Base-by-base conservation (phyloP, 148 eudicot species). In the Polygonum maritimum region DNA sequence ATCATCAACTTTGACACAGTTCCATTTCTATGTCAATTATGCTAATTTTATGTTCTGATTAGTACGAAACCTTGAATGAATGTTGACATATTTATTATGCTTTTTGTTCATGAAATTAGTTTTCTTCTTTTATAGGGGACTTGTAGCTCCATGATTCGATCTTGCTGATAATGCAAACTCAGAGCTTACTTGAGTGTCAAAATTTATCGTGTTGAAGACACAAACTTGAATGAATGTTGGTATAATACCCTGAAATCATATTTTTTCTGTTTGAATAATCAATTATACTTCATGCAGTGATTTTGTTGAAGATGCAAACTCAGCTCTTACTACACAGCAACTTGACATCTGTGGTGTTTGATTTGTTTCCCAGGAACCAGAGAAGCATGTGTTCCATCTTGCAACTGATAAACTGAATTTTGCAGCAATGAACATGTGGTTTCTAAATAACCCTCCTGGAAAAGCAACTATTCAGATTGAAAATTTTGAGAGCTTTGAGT, bases 361-460 rank as follows among this genome's bases (percentile, higher is more conserved):
- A 41, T 39, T 16, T 80, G 76, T 16, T 69, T 83, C 82, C 71
- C 89, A 92, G 97, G 93, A 89, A 67, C 96, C 96, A 16, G 90
- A 84, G 83, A 91, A 91, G 67, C 98, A 93, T 71, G 98, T 91
- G 60, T 93, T 89, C 75, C 96, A 92, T 89, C 88, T 92, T 40
- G 98, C 89, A 44, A 86, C 96, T 31, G 98, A 92, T 82, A 90
- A 90, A 78, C 84, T 90, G 82, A 92, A 92, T 81, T 89, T 86
- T 77, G 98, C 88, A 60, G 96, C 98, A 44, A 92, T 92, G 96
- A 90, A 84, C 74, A 90, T 92, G 98, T 90, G 96, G 98, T 92
- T 92, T 80, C 85, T 90, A 22, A 40, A 83, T 71, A 90, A 90
- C 75, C 93, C 93, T 79, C 92, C 96, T 14, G 91, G 93, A 54